Evolutionary conservation across 768 basidiomycete genomes (phyloP), one percentile per base, ranked within the genome.

Genomic region (Phaeotremella skinneri): DNA sequence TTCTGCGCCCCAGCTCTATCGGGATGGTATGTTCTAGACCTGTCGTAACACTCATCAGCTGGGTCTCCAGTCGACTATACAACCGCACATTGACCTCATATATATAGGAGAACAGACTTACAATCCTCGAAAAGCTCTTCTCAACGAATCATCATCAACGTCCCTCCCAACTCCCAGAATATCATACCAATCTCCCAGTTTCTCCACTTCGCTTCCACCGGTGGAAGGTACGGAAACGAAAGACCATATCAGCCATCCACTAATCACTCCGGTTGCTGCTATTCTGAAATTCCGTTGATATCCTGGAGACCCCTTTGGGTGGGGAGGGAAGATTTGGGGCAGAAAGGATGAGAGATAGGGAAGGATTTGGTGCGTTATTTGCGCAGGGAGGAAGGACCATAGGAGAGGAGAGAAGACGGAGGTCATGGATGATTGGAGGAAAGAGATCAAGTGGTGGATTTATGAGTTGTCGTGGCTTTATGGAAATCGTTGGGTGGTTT

Each of bases 1-100:
- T 63, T 50, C 16, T 49, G 31, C 26, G 47, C 21, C 20, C 68
- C 67, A 34, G 59, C 58, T 49, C 72, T 56, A 54, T 73, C 72
- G 0, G 72, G 72, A 52, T 73, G 72, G 54, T 70, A 59, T 14
- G 49, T 50, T 11, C 69, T 39, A 1, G 72, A 70, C 37, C 71
- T 73, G 55, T n/a, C 34, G 17, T 9, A 25, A 9, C 49, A 20
- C 20, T 21, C 32, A 41, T 17, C 27, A 20, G n/a, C 54, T 9
- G 2, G 42, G 3, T 30, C 11, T 27, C 4, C 17, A 16, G 43
- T 52, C 23, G 25, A 26, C 2, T 41, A 25, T 13, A 54, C 20
- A 16, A 42, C 32, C 52, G 20, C 23, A 26, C 25, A 14, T 32
- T 5, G 49, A 45, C 34, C 56, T 5, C 20, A 14, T 51, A 34